Conservation (phyloP, 176 grass and related monocot species). For the Zoysia japonica region DNA sequence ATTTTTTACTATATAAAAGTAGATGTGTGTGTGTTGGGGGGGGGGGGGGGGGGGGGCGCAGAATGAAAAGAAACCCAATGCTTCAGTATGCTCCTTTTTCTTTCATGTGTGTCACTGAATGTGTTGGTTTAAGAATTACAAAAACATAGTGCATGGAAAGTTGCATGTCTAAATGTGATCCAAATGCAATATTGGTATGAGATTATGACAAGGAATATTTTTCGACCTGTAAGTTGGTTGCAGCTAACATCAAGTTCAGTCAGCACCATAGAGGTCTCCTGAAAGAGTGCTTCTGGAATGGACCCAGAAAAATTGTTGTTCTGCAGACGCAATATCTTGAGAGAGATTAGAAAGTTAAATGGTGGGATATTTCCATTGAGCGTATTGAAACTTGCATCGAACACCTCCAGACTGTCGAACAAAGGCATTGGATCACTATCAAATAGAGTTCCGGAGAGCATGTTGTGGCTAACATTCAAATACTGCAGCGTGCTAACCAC, state of each 20-base stretch:
- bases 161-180: background rate
- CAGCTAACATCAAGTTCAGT: constrained; percentile 84
- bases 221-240: constrained; percentile 83
- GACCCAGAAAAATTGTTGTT: constrained; percentile 79
- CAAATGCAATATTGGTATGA: constrained; percentile 10
- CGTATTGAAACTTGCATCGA: constrained; percentile 86
- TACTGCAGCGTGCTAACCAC: constrained; percentile 56
- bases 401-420: constrained; percentile 81
- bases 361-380: constrained; percentile 69
- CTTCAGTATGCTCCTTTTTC: background rate
- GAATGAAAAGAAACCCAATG: background rate
- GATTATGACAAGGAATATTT: constrained; percentile 4
- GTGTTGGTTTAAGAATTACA: constrained; percentile 25
- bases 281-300: constrained; percentile 78
- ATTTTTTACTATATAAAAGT: background rate
- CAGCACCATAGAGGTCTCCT: constrained; percentile 80
- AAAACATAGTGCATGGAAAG: background rate
- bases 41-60: no score
- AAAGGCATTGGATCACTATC: constrained; percentile 61
- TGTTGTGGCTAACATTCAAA: constrained; percentile 80
- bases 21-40: background rate
- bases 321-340: constrained; percentile 70
- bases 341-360: constrained; percentile 84
- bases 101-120: background rate
- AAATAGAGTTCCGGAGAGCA: constrained; percentile 72